phyloP scores from a whole-genome alignment of 1,284 basidiomycete genomes.

The Sphaerobolus stellatus region DNA sequence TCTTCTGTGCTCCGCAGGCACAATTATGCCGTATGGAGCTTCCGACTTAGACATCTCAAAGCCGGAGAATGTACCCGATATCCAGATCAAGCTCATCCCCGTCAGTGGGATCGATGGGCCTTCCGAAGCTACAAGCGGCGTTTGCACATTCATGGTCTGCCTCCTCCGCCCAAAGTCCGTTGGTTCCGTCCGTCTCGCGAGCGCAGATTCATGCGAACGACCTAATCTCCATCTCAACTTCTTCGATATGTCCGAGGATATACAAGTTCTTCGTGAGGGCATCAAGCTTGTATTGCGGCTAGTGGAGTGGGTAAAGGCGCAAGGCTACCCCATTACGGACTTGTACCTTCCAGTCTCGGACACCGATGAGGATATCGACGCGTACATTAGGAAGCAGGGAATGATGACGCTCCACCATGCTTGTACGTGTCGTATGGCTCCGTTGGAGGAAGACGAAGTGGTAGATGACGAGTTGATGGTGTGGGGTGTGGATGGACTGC shows the following conservation, averaged over 20 bases:
- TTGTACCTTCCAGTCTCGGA: constrained; percentile 28
- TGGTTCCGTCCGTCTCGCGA: constrained; percentile 32
- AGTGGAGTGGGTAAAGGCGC: constrained; percentile 27
- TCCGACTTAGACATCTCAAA: constrained; percentile 21
- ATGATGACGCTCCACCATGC: constrained; percentile 38
- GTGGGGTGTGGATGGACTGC: constrained; percentile 42
- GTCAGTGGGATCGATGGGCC: neutral
- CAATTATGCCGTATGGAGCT: constrained; percentile 4
- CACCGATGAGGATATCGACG: constrained; percentile 29
- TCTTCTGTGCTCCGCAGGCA: neutral
- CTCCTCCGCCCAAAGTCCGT: constrained; percentile 24
- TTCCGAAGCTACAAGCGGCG: constrained; percentile 11
- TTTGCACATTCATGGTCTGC: constrained; percentile 23
- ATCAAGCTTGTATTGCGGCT: constrained; percentile 32
- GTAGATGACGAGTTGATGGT: constrained; percentile 51
- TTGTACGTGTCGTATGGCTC: constrained; percentile 31
- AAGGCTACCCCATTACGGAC: constrained; percentile 32
- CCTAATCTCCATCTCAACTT: constrained; percentile 41
- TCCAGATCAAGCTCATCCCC: constrained; percentile 27
- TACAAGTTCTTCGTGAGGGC: constrained; percentile 23
- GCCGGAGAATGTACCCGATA: constrained; percentile 27
- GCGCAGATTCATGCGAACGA: constrained; percentile 35
- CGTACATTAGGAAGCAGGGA: constrained; percentile 25
- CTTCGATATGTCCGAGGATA: constrained; percentile 34
- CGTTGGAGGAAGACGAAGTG: constrained; percentile 35